Percentiles rank a stretch among this genome's conserved stretches.
These are phyloP conservation scores for Barbatosphaeria neglecta DNA, from an alignment of 495 filamentous ascomycete species.

Conservation along the genomic window DNA sequence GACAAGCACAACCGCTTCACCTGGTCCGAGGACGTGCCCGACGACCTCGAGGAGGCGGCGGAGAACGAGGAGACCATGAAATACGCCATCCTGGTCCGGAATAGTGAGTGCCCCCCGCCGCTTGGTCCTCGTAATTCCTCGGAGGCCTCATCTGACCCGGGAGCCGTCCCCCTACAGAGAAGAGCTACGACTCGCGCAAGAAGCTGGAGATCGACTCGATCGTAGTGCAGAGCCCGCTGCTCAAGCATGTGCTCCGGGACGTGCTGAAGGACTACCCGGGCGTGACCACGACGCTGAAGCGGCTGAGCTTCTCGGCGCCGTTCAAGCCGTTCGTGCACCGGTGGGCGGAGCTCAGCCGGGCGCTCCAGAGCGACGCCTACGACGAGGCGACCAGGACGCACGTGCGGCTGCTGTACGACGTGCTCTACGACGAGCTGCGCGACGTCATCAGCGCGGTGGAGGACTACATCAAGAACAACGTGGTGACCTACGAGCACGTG, in stretches of 20 bases:
- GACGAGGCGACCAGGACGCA: slow-evolving; percentile 37
- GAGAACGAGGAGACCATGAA: slow-evolving; percentile 8
- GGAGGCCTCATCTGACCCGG: not conserved
- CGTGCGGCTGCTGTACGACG: slow-evolving; percentile 37
- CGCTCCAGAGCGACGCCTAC: slow-evolving; percentile 24
- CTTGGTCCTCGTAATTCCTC: no score
- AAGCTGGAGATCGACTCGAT: slow-evolving; percentile 46
- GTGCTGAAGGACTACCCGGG: slow-evolving; percentile 49
- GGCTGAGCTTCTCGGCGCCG: slow-evolving; percentile 40
- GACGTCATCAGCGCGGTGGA: slow-evolving; percentile 35
- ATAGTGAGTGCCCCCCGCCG: not conserved
- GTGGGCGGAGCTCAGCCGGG: slow-evolving; percentile 39
- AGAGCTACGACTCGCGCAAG: slow-evolving; percentile 32
- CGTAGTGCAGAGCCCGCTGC: slow-evolving; percentile 47
- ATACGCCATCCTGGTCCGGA: slow-evolving; percentile 6
- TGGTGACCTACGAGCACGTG: slow-evolving; percentile 42
- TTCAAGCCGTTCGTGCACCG: slow-evolving; percentile 53
- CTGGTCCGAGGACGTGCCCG: slow-evolving; percentile 13
- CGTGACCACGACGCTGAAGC: slow-evolving; percentile 43
- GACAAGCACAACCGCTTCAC: slow-evolving; percentile 8
- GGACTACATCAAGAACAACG: slow-evolving; percentile 39
- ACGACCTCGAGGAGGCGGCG: slow-evolving; percentile 8
- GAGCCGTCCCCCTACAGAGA: not conserved
- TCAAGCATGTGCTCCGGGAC: slow-evolving; percentile 40
- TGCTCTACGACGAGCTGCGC: slow-evolving; percentile 42